Evolutionary conservation across 805 yeast genomes (phyloP).

Genomic region (Myxozyma udenii): DNA sequence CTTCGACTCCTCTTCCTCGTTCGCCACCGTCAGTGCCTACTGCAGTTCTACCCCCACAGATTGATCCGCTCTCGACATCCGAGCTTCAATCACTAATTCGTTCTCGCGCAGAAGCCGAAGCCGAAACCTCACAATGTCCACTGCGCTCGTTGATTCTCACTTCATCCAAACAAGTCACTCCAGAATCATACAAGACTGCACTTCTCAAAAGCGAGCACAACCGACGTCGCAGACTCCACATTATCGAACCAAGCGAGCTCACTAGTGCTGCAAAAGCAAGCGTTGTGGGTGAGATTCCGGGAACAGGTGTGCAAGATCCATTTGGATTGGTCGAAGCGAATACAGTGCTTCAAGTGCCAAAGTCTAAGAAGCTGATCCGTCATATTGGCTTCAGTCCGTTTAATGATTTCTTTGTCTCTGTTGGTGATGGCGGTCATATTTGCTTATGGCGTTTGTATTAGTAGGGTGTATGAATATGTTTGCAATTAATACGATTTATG

Average conservation of each 20-base stretch:
- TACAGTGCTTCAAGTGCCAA: constrained; percentile 11
- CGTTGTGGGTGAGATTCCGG: neutral
- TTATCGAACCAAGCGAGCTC: neutral
- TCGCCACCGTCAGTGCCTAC: too few species aligned
- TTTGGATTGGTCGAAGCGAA: constrained; percentile 16
- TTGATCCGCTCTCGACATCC: neutral
- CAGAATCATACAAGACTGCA: neutral
- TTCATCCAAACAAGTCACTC: neutral
- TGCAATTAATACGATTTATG: too few species aligned
- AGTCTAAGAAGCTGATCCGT: constrained; percentile 12
- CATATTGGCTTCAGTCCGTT: constrained; percentile 26
- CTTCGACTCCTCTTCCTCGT: too few species aligned
- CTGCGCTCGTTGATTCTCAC: neutral
- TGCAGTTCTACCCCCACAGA: too few species aligned
- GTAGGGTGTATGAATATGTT: too few species aligned
- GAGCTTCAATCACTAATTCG: constrained; percentile 1
- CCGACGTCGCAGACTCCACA: neutral
- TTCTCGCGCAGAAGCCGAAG: neutral
- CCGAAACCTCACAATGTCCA: neutral
- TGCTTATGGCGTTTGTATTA: constrained; percentile 13
- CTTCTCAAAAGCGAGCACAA: neutral
- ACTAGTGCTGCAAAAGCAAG: neutral
- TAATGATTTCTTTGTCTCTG: constrained; percentile 21
- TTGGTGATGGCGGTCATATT: constrained; percentile 26
- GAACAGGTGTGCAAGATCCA: constrained; percentile 9